phyloP scores from a whole-genome alignment of 805 yeast species.

The Allodekkera sacchari region DNA sequence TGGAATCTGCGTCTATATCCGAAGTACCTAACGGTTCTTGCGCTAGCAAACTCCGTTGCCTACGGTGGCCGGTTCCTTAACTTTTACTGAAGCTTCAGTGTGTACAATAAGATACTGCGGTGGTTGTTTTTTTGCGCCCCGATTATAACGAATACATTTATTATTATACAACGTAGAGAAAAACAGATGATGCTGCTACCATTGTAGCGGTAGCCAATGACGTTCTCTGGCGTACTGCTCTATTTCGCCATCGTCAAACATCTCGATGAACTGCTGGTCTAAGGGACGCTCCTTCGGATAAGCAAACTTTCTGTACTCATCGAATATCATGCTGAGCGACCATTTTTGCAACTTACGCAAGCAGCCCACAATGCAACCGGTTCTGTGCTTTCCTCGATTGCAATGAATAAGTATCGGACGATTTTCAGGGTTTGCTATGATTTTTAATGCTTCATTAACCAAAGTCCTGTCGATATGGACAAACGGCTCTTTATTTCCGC shows the following conservation, averaged over 20 bases:
- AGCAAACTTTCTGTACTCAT: conserved; percentile 90
- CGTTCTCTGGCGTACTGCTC: conserved; percentile 41
- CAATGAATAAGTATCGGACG: conserved; percentile 93
- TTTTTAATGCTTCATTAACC: conserved; percentile 72
- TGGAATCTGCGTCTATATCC: conserved; percentile 55
- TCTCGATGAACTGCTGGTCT: conserved; percentile 92
- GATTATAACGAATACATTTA: no score
- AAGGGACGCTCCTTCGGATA: conserved; percentile 91
- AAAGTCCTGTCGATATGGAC: conserved; percentile 61
- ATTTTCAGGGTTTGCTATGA: conserved; percentile 74
- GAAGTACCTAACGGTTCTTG: conserved; percentile 45
- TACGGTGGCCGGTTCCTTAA: conserved; percentile 69
- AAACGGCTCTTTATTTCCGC: conserved; percentile 94
- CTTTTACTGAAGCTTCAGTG: no score
- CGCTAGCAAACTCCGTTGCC: conserved; percentile 51
- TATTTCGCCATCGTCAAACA: conserved; percentile 67
- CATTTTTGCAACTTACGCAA: conserved; percentile 81
- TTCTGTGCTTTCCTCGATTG: conserved; percentile 93
- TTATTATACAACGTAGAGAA: no score
- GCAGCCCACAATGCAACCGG: conserved; percentile 95
- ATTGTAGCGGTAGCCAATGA: conserved; percentile 58
- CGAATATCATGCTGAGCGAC: conserved; percentile 91
- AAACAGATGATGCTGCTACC: no score
- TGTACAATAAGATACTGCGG: no score
- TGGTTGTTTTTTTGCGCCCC: no score